Evolutionary conservation across 345 rosid species (phyloP), one percentile per base, ranked within the genome.

Genomic region (Rhizophora mangle): DNA sequence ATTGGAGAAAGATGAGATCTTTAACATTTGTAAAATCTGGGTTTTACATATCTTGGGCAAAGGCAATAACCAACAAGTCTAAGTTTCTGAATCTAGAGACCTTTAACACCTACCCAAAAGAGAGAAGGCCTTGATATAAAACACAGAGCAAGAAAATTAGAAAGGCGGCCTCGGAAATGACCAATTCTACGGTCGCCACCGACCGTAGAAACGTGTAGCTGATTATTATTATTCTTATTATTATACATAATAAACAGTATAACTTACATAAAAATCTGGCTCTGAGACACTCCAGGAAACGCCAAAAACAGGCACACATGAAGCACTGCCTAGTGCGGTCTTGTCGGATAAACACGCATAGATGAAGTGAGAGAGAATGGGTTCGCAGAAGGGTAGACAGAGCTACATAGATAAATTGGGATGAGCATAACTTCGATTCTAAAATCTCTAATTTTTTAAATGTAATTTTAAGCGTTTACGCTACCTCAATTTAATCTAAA

Each of bases 161-260:
- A 24, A 66, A 22, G 34, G 47, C 55, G 63, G 72, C 75, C 31
- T 3, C 24, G 18, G 20, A 32, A 37, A 32, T 46, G 71, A 64
- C 71, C 58, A 18, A 13, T 75, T 74, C 79, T 64, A 74, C 46
- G 61, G 29, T 26, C 56, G 37, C 27, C 59, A 43, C 49, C 60
- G 36, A 64, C 34, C 30, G 53, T 11, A 4, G 68, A 71, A 34
- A 68, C 32, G 57, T 31, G 27, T 4, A 55, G 29, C 59, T 22
- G 59, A 7, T 24, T 24, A 24, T 24, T 24, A 24, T 24, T 24
- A 24, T 24, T 24, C 24, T 55, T 34, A 34, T 7, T 34, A 34
- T 34, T 7, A 1, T 34, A 9, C 37, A 13, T 0, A n/a, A 55
- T 26, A 21, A 55, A 39, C 47, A 39, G 47, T 39, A 1, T 10